Evolutionary conservation across 805 yeast genomes (phyloP), one percentile per base, ranked within the genome.

Genomic region (Candida hispaniensis): DNA sequence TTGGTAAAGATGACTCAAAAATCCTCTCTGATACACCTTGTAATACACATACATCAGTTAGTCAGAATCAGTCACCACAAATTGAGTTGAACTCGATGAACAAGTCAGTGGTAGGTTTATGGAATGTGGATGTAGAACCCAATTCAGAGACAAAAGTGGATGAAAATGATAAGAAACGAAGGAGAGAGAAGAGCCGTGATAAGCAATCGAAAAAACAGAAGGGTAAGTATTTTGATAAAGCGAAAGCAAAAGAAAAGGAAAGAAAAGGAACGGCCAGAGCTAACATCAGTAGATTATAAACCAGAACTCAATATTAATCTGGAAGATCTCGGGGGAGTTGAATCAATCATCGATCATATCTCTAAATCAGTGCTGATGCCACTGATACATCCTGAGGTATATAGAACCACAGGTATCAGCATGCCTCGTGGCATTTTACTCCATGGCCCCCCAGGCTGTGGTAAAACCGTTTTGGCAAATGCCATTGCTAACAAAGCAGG

Each of bases 381-480:
- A 1, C 75, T 91, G 18, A 58, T 80, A 13, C 97, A 91, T 49
- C 96, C 97, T 0, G 98, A 91, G 55, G 80, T 91, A 2, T 91
- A 82, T 52, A 45, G 63, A 14, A 67, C 86, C 6, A 78, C 94
- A 0, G 97, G 97, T 15, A 86, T 86, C 9, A 94, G 83, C 46
- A 96, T 96, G 11, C 94, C 97, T 12, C 66, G 95, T 15, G 97
- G 97, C 26, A 80, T 91, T 1, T 55, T 91, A 18, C 58, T 91
- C n/a, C 93, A 86, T 55, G 98, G 98, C 0, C 98, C 98, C 0
- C 98, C 97, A 2, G 98, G 98, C 10, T 91, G 98, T 63, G 98
- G 98, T 54, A 91, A 91, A 50, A 91, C 98, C 0, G 78, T 94
- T 26, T 75, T 91, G 36, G 98, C 98, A 3, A 85, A 85, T 55